Conservation (phyloP, 164 flowering plant genomes). For the Stephania yunnanensis region DNA sequence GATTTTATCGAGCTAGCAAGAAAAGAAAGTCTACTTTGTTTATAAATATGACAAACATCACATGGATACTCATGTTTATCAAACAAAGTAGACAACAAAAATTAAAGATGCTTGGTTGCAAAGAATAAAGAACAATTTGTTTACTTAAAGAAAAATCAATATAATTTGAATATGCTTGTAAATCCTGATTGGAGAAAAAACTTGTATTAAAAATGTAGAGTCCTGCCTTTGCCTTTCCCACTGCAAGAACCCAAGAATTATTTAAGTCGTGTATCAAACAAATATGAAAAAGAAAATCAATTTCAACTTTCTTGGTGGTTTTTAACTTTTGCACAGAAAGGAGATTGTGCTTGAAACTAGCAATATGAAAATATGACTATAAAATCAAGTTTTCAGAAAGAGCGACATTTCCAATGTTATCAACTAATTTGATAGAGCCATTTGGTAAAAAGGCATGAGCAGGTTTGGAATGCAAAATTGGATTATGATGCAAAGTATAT, state of each 20-base stretch:
- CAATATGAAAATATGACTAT: background rate
- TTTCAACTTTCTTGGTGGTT: background rate
- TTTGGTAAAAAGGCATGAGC: too few relatives aligned
- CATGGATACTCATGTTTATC: background rate
- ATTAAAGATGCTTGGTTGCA: too few relatives aligned
- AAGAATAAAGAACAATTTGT: too few relatives aligned
- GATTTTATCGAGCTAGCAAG: background rate
- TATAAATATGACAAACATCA: background rate
- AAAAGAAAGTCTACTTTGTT: background rate
- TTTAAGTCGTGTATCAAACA: background rate
- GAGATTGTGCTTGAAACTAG: background rate
- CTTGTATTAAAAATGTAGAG: too few relatives aligned
- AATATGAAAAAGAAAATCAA: background rate
- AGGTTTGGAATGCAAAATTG: too few relatives aligned
- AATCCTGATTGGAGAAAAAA: background rate
- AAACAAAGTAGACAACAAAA: background rate
- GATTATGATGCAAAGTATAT: too few relatives aligned
- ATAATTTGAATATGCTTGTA: too few relatives aligned
- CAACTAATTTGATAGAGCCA: too few relatives aligned
- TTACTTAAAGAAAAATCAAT: too few relatives aligned
- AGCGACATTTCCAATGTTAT: too few relatives aligned
- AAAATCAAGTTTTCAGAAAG: too few relatives aligned
- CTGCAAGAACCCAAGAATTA: background rate
- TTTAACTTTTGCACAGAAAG: background rate
- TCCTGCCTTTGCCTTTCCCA: background rate